Percentiles rank a stretch among this genome's conserved stretches.
Conservation (phyloP, 1,139 yeast genomes). For the Saccharomyces hybrid region DNA sequence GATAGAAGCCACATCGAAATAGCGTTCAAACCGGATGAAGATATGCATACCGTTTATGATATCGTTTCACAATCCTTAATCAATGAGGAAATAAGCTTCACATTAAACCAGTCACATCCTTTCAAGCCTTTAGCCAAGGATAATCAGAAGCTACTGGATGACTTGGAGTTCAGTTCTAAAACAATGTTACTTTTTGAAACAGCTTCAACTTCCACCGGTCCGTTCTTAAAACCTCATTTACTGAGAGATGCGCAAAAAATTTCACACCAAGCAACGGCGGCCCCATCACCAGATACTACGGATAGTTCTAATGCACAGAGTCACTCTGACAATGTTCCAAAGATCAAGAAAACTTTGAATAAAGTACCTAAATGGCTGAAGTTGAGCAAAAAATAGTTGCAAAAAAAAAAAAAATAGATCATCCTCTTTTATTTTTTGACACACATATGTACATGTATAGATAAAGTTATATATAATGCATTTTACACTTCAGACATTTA, state of each 20-base stretch:
- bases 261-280: neutral
- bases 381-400: constrained; percentile 28
- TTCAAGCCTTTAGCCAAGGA: constrained; percentile 32
- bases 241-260: constrained; percentile 8
- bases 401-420: too few species aligned
- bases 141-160: constrained; percentile 16
- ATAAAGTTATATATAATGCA: neutral
- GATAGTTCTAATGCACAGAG: constrained; percentile 1
- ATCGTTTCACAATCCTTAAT: constrained; percentile 29
- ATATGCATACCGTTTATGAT: constrained; percentile 37
- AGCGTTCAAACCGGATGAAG: constrained; percentile 36
- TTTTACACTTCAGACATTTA: neutral
- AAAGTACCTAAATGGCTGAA: constrained; percentile 36
- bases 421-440: neutral
- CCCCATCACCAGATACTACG: neutral
- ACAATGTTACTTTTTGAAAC: constrained; percentile 31
- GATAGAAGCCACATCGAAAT: constrained; percentile 46
- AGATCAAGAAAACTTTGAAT: constrained; percentile 13
- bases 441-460: neutral
- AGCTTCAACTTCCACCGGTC: constrained; percentile 10
- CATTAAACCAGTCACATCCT: constrained; percentile 41
- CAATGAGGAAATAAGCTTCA: constrained; percentile 33
- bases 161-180: constrained; percentile 29
- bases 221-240: constrained; percentile 28
- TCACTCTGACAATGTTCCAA: neutral